phyloP scores from a whole-genome alignment of 495 filamentous ascomycete genomes.

The Aspergillus mulundensis region DNA sequence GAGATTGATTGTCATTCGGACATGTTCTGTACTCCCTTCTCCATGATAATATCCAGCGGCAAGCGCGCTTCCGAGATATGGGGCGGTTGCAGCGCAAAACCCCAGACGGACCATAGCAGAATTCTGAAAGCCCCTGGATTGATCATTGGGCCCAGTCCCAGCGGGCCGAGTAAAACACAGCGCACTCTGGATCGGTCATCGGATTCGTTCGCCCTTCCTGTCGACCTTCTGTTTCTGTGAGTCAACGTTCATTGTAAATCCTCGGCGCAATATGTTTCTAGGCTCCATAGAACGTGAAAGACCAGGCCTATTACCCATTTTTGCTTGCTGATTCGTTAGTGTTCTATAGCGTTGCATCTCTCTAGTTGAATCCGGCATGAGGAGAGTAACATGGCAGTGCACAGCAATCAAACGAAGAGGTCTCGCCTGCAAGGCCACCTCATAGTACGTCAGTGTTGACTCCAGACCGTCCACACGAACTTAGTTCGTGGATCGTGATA shows the following conservation, averaged over 20 bases:
- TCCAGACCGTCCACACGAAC: conserved; percentile 16
- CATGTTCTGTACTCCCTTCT: not conserved
- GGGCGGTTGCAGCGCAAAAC: conserved; percentile 40
- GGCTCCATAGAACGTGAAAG: conserved; percentile 4
- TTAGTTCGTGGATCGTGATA: conserved; percentile 13
- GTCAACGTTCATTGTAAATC: conserved; percentile 9
- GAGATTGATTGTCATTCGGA: not conserved
- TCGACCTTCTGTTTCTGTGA: conserved; percentile 2
- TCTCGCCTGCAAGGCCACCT: conserved; percentile 24
- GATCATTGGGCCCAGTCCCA: not conserved
- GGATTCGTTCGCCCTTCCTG: conserved; percentile 14
- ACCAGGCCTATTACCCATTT: conserved; percentile 3
- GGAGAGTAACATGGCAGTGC: conserved; percentile 12
- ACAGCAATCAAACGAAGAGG: conserved; percentile 9
- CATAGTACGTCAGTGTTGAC: conserved; percentile 24
- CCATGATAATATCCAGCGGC: conserved; percentile 25
- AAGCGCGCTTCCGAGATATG: conserved; percentile 43
- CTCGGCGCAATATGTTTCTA: conserved; percentile 10
- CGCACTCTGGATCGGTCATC: conserved; percentile 15
- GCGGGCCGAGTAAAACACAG: not conserved
- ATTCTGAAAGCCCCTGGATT: not conserved
- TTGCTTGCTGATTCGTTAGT: conserved; percentile 8
- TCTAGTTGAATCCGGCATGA: conserved; percentile 5
- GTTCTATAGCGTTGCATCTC: conserved; percentile 12
- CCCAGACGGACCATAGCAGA: conserved; percentile 23